Base-by-base conservation (phyloP, 139 green algal genomes). In the Klebsormidium nitens region DNA sequence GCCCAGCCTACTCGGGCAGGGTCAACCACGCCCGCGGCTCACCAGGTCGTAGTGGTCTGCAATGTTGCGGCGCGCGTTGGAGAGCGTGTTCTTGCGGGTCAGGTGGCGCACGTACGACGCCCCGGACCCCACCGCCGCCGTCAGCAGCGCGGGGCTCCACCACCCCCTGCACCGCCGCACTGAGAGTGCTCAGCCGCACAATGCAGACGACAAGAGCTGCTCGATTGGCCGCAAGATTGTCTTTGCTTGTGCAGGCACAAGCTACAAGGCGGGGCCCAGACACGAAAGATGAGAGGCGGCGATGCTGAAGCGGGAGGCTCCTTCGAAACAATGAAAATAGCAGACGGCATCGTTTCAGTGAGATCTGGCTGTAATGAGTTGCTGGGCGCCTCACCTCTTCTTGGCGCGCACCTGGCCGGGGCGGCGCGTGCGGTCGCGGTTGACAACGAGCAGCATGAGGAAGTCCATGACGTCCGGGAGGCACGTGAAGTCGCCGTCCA, bases 41-140 rank as follows among this genome's bases (percentile, higher is more conserved):
- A 76, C 93, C 1, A 89, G 87, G 76, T 98, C 93, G 72, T 98
- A 98, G 81, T 98, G 93, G 75, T 93, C 85, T 82, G 92, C 87
- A 44, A 98, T 98, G 86, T 98, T 97, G 46, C 78, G 81, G 5
- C 87, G 82, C 46, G 79, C 89, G 60, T 87, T 87, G 8, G 79
- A 59, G 29, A 85, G 55, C 6, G 90, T 95, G 87, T 97, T 97
- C 60, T 75, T 75, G 32, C 89, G 73, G 19, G 63, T 36, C n/a
- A 79, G 49, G 81, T 98, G 92, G 23, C 89, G 80, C 23, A 85
- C 42, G 40, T 80, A 80, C 49, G 29, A n/a, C 8, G 37, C 14
- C 14, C 64, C 71, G n/a, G 62, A 78, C 1, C 63, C 71, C 32
- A 75, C 19, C 36, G 31, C n/a, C 31, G 71, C 64, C 6, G 71